Evolutionary conservation across 306 rosid genomes (phyloP), one percentile per base, ranked within the genome.

Genomic region (Cucurbita argyrosperma): DNA sequence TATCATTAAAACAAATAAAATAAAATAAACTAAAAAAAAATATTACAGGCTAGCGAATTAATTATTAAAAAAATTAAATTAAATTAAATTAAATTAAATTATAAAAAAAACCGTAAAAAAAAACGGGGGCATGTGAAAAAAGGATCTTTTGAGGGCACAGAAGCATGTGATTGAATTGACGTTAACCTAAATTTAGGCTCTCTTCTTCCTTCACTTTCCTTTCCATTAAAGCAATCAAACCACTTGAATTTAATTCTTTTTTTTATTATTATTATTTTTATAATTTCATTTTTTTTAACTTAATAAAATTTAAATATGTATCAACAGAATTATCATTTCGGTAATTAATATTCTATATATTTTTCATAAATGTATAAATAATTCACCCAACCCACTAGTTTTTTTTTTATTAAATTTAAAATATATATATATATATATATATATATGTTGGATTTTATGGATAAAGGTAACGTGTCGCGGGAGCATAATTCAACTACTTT

Each of bases 111-210:
- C 8, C 5, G 64, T 11, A 26, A 58, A 14, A 13, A 13, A 14
- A 10, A 62, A 15, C 49, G 47, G 21, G 23, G 23, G 43, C 43
- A 49, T 13, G 74, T 47, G 72, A 0, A 65, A 42, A 21, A 47
- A 23, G 56, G 56, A 23, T 69, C 23, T 49, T 49, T 69, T 49
- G 74, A 69, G 74, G 58, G 74, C 58, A 69, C 74, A 67, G 0
- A 46, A 21, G 55, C 72, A 67, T 23, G 74, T 69, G 74, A 47
- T 9, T 47, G 74, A 69, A 69, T 50, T 69, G 74, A 69, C 74
- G 21, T 69, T 69, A 69, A 69, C 74, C 74, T 69, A 69, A 69
- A 69, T 49, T 30, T 26, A 69, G 50, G 46, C 54, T 69, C 73
- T 66, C 73, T 68, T 68, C 73, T 68, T 43, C 13, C 73, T 26